Percentiles rank a stretch among this genome's conserved stretches.
Evolutionary conservation across 208 protist species (phyloP).

Genomic region (Endotrypanum monterogeii): DNA sequence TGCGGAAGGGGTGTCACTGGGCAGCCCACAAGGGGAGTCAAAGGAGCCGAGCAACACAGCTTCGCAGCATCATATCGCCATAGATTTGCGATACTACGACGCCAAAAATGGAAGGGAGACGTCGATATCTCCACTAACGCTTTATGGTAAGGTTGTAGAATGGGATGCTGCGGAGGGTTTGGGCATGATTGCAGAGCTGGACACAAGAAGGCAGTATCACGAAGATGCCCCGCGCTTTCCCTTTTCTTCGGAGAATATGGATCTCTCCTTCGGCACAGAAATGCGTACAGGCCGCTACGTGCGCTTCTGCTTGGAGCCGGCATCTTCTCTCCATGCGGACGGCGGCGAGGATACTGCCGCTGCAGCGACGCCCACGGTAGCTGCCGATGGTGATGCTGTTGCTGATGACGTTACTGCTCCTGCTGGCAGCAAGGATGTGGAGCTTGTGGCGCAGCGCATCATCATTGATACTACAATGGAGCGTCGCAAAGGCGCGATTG

Average conservation of each 20-base stretch:
- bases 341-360: background rate
- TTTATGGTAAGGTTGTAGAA: conserved; percentile 52
- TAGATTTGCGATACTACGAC: conserved; percentile 50
- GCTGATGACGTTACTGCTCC: conserved; percentile 2
- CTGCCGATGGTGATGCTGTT: background rate
- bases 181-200: conserved; percentile 72
- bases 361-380: background rate
- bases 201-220: conserved; percentile 52
- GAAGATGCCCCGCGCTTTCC: conserved; percentile 58
- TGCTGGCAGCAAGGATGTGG: background rate
- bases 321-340: conserved; percentile 12
- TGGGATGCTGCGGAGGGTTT: conserved; percentile 52
- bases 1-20: conserved; percentile 1
- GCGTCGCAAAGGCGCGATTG: conserved; percentile 20
- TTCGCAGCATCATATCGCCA: conserved; percentile 32
- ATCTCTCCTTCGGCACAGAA: conserved; percentile 34
- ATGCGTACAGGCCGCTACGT: conserved; percentile 57
- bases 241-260: conserved; percentile 49
- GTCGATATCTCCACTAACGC: conserved; percentile 43
- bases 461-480: conserved; percentile 59
- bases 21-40: background rate
- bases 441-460: conserved; percentile 24
- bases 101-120: conserved; percentile 36
- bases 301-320: conserved; percentile 60
- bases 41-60: background rate